Percentiles rank a stretch among this genome's conserved stretches.
Evolutionary conservation across 1,139 yeast species (phyloP).

Genomic region (Hyphopichia fennica): DNA sequence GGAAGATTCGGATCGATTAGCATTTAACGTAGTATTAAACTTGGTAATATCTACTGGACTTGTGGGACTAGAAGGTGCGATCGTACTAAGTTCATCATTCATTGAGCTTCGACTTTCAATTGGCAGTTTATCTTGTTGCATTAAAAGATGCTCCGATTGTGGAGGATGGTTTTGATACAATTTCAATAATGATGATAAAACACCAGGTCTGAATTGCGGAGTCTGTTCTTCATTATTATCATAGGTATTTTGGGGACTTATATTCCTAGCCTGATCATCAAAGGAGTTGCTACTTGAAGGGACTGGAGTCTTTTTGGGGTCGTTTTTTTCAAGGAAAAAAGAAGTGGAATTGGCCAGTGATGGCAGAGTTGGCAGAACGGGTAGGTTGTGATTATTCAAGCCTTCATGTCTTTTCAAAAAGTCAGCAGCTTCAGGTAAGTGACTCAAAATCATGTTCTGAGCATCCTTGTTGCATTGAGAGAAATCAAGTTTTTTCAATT

Average conservation of each 20-base stretch:
- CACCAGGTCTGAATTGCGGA: conserved; percentile 66
- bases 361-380: neutral
- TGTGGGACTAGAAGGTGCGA: conserved; percentile 11
- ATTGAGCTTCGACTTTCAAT: neutral
- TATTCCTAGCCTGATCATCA: neutral
- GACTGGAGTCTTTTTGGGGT: neutral
- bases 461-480: conserved; percentile 42
- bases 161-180: conserved; percentile 48
- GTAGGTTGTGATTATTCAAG: neutral
- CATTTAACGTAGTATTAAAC: conserved; percentile 7
- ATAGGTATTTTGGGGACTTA: neutral
- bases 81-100: conserved; percentile 2
- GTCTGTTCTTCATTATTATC: conserved; percentile 18
- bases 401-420: neutral
- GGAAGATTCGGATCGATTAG: neutral
- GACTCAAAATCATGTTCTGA: conserved; percentile 35
- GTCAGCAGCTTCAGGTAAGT: conserved; percentile 25
- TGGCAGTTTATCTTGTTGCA: conserved; percentile 6
- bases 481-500: conserved; percentile 35
- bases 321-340: neutral
- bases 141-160: neutral
- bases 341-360: neutral
- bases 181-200: conserved; percentile 70
- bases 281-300: neutral
- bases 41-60: conserved; percentile 24